Base-by-base conservation (phyloP, 306 rosid species). In the Castanea mollissima region DNA sequence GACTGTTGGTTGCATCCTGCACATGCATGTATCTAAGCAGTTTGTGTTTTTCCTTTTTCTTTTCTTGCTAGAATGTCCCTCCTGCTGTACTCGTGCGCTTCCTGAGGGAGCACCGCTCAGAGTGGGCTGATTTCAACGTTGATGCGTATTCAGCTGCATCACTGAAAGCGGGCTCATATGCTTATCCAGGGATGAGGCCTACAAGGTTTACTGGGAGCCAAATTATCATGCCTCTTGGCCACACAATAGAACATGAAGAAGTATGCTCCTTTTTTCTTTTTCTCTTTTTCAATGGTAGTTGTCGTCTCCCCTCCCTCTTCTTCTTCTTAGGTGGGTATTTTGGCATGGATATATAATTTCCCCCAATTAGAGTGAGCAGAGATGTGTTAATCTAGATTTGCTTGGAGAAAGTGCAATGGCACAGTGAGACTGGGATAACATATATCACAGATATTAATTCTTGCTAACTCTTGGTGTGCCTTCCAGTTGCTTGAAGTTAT, bases 111-210 rank as follows among this genome's bases (percentile, higher is more conserved):
- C 99, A 96, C 49, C 98, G 98, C 62, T 91, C 99, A 21, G 98
- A 96, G 86, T 96, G 98, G 99, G 99, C 99, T 57, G 98, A 96
- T 91, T 96, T 96, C 84, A 96, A 96, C 57, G 92, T 96, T 63
- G 99, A 96, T 88, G 98, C 98, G 13, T 96, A 89, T 78, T 69
- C 92, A 20, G 97, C 97, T 7, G 91, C 96, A 19, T 87, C 98
- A 69, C 74, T 93, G 56, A 96, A 90, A 85, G 86, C 97, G n/a
- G 90, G 94, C 56, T 76, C 90, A 11, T 89, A 89, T 76, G 90
- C 96, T 41, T 93, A 90, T 87, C 97, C 98, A 16, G 98, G 97
- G 75, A 90, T 91, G 90, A 90, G 94, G 83, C 93, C 96, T 38
- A 93, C 97, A 21, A 87, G 97, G 81, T 96, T 96, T 89, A 96